phyloP scores from a whole-genome alignment of 768 basidiomycete species.

The Candolleomyces efflorescens region DNA sequence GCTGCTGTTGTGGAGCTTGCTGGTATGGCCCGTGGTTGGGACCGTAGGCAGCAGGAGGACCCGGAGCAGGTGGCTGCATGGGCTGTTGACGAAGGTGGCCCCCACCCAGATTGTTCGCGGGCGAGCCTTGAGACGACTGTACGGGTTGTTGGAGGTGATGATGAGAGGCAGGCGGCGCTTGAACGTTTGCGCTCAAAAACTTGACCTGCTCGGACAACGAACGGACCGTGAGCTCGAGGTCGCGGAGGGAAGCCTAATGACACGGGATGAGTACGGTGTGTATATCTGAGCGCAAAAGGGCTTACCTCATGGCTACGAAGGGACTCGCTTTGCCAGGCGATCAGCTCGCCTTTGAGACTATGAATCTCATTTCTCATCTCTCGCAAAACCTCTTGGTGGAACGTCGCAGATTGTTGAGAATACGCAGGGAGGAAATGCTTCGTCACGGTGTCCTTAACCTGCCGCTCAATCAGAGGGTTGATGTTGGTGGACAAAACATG shows the following conservation, averaged over 20 bases:
- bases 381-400: slow-evolving; percentile 77
- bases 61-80: background rate
- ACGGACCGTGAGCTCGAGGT: slow-evolving; percentile 76
- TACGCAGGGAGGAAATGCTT: slow-evolving; percentile 75
- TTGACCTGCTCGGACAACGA: slow-evolving; percentile 79
- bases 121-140: slow-evolving; percentile 3
- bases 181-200: slow-evolving; percentile 60
- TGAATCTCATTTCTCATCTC: slow-evolving; percentile 75
- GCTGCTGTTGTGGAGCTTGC: slow-evolving; percentile 29
- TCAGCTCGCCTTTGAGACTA: slow-evolving; percentile 74
- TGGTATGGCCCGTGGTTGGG: background rate
- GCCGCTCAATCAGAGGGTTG: slow-evolving; percentile 73
- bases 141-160: slow-evolving; percentile 33
- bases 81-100: slow-evolving; percentile 19
- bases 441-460: slow-evolving; percentile 74
- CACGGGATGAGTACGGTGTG: background rate
- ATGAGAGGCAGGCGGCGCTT: slow-evolving; percentile 18
- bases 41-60: background rate
- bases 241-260: slow-evolving; percentile 64
- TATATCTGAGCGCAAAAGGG: background rate
- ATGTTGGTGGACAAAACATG: slow-evolving; percentile 67
- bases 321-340: slow-evolving; percentile 77
- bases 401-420: slow-evolving; percentile 63
- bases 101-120: slow-evolving; percentile 3
- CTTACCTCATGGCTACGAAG: slow-evolving; percentile 76